Evolutionary conservation across 169 alveolate genomes (phyloP), one percentile per base, ranked within the genome.

Genomic region (Cryptosporidium meleagridis): DNA sequence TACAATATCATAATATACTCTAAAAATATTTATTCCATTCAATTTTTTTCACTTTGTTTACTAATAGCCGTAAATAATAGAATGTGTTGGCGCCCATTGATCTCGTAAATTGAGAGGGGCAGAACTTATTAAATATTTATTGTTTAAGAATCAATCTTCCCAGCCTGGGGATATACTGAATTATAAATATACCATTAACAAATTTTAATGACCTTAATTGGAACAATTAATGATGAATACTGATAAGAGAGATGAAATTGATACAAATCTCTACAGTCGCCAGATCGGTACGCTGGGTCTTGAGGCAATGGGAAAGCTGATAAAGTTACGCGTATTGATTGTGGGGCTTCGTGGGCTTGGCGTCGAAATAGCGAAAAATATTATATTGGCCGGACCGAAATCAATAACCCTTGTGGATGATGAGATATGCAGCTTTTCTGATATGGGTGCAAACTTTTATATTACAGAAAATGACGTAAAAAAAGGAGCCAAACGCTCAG

Each of bases 271-370:
- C 59, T 98, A 98, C 92, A 96, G 99, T 39, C 95, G 99, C 72
- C 99, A 98, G 91, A 96, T 98, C 23, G 99, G 99, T n/a, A 96
- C 99, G 26, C 97, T 95, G 86, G 99, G 99, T n/a, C 94, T 97
- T 92, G 99, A 98, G 85, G 96, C 98, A 69, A 97, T 98, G 99
- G 98, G 99, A 23, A 97, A 97, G 89, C 92, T 97, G 59, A 95
- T 96, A 18, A 94, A 96, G 71, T 80, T 97, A 84, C 93, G 96
- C 59, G 98, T 98, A 31, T 96, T 98, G 71, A 95, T 98, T 69
- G 93, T 96, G 35, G 99, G 99, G 2, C 92, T 97, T 85, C 93
- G 98, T 91, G 99, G 99, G 67, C 93, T 96, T 65, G 94, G 98
- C 37, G 95, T 93, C 26, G 97, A 95, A 92, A 93, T 96, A 73